Conservation (phyloP, 352 stramenopile genomes). For the Phytophthora citrophthora region DNA sequence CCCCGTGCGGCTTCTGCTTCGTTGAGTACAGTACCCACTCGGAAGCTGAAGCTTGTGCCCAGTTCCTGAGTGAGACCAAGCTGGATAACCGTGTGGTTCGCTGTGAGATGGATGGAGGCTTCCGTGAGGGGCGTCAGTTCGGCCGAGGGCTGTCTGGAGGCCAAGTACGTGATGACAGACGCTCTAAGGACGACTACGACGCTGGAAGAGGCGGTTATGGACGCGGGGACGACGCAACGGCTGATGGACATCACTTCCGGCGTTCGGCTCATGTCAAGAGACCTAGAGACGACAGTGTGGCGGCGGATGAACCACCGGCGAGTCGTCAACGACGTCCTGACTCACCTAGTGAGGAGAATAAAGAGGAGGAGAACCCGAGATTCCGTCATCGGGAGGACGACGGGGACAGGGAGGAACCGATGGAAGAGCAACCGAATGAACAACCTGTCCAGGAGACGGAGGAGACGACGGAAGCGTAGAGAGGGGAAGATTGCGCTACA, state of each 20-base stretch:
- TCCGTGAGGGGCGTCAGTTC: conserved; percentile 87
- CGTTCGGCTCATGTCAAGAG: conserved; percentile 64
- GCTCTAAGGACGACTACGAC: conserved; percentile 88
- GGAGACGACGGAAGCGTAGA: conserved; percentile 18
- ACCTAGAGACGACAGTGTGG: conserved; percentile 56
- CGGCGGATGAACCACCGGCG: conserved; percentile 44
- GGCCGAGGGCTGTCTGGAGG: conserved; percentile 81
- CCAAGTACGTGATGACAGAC: conserved; percentile 86
- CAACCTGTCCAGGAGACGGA: conserved; percentile 11
- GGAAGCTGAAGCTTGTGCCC: conserved; percentile 74
- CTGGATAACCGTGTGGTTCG: conserved; percentile 89
- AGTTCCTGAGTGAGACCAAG: conserved; percentile 89
- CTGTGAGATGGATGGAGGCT: conserved; percentile 90
- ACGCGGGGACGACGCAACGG: conserved; percentile 59
- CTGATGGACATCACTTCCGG: conserved; percentile 74
- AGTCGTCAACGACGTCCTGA: conserved; percentile 30
- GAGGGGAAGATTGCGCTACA: background rate
- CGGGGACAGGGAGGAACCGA: conserved; percentile 20
- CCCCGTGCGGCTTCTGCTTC: conserved; percentile 98
- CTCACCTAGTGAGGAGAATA: conserved; percentile 19
- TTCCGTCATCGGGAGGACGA: conserved; percentile 36
- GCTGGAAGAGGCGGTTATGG: conserved; percentile 81
- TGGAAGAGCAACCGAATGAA: conserved; percentile 15
- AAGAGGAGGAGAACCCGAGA: conserved; percentile 39
- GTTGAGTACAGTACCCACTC: conserved; percentile 91